phyloP scores from a whole-genome alignment of 345 rosid species.

The Gossypium turneri region DNA sequence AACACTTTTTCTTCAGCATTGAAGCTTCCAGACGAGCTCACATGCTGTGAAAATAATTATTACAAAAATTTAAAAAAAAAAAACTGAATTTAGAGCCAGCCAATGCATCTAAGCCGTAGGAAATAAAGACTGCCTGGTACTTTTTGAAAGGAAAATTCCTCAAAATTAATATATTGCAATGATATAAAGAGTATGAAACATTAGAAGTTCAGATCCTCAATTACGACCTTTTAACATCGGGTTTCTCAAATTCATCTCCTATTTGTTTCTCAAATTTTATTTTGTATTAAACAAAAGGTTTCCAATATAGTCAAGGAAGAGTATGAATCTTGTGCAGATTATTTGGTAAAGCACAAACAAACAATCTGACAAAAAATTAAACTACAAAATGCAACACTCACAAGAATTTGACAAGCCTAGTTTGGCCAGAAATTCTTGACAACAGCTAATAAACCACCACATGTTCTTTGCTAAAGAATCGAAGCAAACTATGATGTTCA shows the following conservation, averaged over 20 bases:
- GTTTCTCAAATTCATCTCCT: background rate
- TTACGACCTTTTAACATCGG: background rate
- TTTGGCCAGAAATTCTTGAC: slow-evolving; percentile 1
- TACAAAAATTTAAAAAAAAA: background rate
- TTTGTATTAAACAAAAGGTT: background rate
- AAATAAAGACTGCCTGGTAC: slow-evolving; percentile 2
- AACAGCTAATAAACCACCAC: background rate
- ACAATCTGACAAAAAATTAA: background rate
- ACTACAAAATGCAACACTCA: background rate
- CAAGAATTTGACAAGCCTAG: background rate
- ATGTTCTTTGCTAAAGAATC: background rate
- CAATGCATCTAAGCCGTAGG: background rate
- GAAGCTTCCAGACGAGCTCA: background rate
- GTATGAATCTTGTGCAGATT: slow-evolving; percentile 1
- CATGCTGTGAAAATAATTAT: background rate
- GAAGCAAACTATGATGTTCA: background rate
- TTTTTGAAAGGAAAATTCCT: background rate
- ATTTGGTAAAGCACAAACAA: background rate
- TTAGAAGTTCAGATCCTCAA: background rate
- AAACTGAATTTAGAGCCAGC: background rate
- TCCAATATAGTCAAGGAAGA: background rate
- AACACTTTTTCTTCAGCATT: background rate
- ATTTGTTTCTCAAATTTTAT: background rate
- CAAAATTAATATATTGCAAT: background rate
- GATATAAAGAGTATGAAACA: background rate